Conservation (phyloP, 1,284 basidiomycete genomes). For the Irpex sp. region DNA sequence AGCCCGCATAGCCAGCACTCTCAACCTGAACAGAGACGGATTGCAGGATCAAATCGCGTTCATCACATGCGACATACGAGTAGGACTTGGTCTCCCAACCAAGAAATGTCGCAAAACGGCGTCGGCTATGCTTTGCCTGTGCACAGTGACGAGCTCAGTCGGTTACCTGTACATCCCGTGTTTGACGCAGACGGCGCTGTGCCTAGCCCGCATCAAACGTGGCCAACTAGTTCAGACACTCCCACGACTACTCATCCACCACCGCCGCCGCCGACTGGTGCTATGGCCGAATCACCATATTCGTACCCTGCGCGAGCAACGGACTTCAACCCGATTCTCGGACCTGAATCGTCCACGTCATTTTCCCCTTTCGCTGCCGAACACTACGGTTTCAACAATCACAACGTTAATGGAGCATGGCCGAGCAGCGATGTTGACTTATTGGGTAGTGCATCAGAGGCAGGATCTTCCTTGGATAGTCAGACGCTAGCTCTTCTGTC, state of each 20-base stretch:
- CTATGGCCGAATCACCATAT: not conserved
- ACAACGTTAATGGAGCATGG: not conserved
- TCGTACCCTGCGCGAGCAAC: not conserved
- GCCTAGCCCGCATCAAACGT: not conserved
- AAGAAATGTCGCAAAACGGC: not conserved
- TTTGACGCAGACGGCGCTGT: not conserved
- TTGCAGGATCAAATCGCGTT: not conserved
- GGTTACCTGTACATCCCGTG: not conserved
- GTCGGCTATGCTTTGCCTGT: slow-evolving; percentile 2
- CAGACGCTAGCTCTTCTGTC: slow-evolving; percentile 6
- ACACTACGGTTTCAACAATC: not conserved
- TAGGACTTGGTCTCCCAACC: not conserved
- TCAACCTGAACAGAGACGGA: not conserved
- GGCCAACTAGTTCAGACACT: not conserved
- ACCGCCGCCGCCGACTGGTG: not conserved
- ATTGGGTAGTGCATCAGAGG: not conserved
- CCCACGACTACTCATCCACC: not conserved
- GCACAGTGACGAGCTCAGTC: slow-evolving; percentile 9
- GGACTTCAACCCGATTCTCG: not conserved
- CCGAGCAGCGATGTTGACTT: not conserved
- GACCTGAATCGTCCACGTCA: not conserved
- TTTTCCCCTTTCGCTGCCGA: not conserved
- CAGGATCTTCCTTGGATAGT: slow-evolving; percentile 1
- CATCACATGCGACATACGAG: not conserved
- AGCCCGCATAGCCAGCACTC: not conserved